Evolutionary conservation across 2,329 filamentous ascomycete species (phyloP), one percentile per base, ranked within the genome.

Genomic region (Chaetothyriales sp.): DNA sequence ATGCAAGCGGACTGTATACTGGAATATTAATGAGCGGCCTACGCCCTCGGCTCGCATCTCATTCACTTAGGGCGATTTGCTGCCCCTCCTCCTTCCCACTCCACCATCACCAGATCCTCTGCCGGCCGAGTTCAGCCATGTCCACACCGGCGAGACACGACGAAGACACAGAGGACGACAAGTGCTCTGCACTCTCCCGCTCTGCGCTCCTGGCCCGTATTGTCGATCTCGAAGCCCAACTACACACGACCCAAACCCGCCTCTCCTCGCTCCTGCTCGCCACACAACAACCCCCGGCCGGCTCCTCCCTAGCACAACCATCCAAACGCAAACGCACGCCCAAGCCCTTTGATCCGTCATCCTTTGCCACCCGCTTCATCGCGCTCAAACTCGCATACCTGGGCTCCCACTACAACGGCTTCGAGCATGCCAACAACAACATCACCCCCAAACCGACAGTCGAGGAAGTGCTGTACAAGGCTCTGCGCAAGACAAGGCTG

Each of bases 381-480:
- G 92, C 90, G 6, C 73, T 98, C 54, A 97, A 95, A 67, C 82
- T 98, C 56, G 89, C 92, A 43, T 98, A 98, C 66, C 72, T 97
- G 37, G 92, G 92, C 46, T 86, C 87, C 65, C 78, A 80, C 51
- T 98, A 97, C 68, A 90, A 92, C 67, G 92, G 92, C 1, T 94
- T 89, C 66, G 92, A 98, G 71, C 86, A 90, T 67, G 83, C 90
- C 63, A 76, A 77, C 54, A 81, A 81, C 59, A 84, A 85, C 54
- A 70, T 67, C 1, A 84, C 81, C 4, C 79, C 80, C 2, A 67
- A 86, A 56, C 82, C 90, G 4, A 89, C 89, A 0, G 85, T 98
- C 56, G 92, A 98, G 68, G 89, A 95, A 69, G 86, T 89, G 68
- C 66, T 98, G 47, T 98, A 89, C 86, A 89, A 89, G 69, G 92